Percentiles rank a stretch among this genome's conserved stretches.
phyloP scores from a whole-genome alignment of 2,329 filamentous ascomycete genomes.

The Fusarium sp. region DNA sequence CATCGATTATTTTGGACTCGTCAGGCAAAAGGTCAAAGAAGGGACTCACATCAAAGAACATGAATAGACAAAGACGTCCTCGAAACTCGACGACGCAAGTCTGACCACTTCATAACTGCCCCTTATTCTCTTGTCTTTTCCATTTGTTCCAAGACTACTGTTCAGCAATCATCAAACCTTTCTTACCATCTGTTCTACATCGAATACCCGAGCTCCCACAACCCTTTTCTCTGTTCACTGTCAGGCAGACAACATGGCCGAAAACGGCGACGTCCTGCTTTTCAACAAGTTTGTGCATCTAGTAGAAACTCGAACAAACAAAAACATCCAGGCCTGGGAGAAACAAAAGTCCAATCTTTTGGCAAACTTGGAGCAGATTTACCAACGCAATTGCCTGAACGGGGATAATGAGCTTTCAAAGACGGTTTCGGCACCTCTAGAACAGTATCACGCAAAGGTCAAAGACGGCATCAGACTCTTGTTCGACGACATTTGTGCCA shows the following conservation, averaged over 20 bases:
- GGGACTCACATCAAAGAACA: constrained; percentile 5
- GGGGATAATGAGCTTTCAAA: neutral
- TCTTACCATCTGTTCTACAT: neutral
- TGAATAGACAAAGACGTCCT: constrained; percentile 31
- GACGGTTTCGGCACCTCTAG: neutral
- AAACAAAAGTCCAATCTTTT: neutral
- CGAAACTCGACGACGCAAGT: neutral
- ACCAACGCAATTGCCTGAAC: neutral
- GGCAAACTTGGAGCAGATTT: neutral
- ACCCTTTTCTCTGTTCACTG: neutral
- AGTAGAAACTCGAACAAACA: neutral
- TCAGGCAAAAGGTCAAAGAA: constrained; percentile 22
- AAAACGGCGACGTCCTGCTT: neutral
- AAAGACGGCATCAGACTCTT: constrained; percentile 11
- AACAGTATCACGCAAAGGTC: neutral
- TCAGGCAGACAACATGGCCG: neutral
- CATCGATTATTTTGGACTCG: constrained; percentile 25
- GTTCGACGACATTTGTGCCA: neutral
- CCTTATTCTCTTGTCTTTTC: constrained; percentile 11
- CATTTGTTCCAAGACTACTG: neutral
- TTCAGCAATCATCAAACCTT: neutral
- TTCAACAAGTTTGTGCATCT: neutral
- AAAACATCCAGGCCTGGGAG: neutral
- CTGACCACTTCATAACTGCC: constrained; percentile 21
- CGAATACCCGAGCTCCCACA: no score